Evolutionary conservation across 1,139 yeast species (phyloP).

Genomic region (Blastobotrys ciferrii): DNA sequence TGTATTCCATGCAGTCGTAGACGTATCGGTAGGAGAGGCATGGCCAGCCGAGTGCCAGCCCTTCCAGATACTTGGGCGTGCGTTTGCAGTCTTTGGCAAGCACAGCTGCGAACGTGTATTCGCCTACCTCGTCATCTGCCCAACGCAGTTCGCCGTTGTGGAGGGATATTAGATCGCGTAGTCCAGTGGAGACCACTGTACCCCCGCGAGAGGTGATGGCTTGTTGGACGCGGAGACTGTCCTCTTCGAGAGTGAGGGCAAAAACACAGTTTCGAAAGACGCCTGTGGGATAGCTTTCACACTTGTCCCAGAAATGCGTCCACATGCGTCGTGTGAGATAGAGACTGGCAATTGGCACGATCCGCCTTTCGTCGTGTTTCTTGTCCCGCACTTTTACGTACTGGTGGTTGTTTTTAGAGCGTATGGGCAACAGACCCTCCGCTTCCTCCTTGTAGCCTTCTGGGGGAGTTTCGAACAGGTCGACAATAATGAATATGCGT

Average conservation of each 20-base stretch:
- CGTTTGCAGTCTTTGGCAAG: conserved; percentile 58
- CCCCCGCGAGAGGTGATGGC: conserved; percentile 48
- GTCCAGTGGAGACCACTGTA: conserved; percentile 53
- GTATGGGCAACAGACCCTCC: conserved; percentile 4
- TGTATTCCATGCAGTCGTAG: conserved; percentile 47
- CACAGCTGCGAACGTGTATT: conserved; percentile 56
- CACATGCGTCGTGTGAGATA: conserved; percentile 5
- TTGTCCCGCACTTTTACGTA: not conserved
- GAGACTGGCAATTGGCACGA: not conserved
- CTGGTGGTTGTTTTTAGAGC: not conserved
- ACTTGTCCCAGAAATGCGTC: not conserved
- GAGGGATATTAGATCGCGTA: conserved; percentile 36
- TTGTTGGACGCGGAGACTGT: conserved; percentile 40
- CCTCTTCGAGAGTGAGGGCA: conserved; percentile 40
- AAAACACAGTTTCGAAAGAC: conserved; percentile 45
- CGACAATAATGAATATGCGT: conserved; percentile 10
- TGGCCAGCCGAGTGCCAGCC: conserved; percentile 90
- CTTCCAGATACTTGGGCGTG: conserved; percentile 77
- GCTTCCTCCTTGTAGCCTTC: not conserved
- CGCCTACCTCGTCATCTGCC: not conserved
- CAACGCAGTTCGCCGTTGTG: not conserved
- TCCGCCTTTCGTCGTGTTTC: not conserved
- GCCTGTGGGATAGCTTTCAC: conserved; percentile 17
- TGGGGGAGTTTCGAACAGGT: conserved; percentile 2
- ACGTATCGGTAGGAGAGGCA: conserved; percentile 62